Percentiles rank a stretch among this genome's conserved stretches.
These are phyloP conservation scores for Persicaria tinctoria DNA, from an alignment of 148 eudicot genomes.

Conservation along the genomic window DNA sequence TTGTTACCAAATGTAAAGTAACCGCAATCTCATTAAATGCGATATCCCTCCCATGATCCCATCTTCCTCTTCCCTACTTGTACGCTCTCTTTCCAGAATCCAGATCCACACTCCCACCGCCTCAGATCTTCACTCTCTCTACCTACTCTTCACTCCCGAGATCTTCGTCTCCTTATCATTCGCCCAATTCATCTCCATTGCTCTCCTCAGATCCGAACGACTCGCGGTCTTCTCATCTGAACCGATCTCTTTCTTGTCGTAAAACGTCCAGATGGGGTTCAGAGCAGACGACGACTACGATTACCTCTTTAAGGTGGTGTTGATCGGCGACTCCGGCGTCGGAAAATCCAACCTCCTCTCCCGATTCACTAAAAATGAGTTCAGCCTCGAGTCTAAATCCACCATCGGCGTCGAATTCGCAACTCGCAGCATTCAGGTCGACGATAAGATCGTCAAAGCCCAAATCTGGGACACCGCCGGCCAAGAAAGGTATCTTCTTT, in stretches of 20 bases:
- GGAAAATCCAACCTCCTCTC: slow-evolving; percentile 14
- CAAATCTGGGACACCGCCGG: slow-evolving; percentile 12
- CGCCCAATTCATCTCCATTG: not conserved
- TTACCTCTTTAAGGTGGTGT: slow-evolving; percentile 11
- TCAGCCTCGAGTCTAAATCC: slow-evolving; percentile 13
- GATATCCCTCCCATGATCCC: slow-evolving; percentile 6
- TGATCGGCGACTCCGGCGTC: slow-evolving; percentile 13
- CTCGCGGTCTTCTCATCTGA: not conserved
- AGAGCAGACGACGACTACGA: slow-evolving; percentile 12
- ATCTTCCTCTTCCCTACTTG: not conserved
- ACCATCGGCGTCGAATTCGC: slow-evolving; percentile 12
- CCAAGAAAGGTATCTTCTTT: not conserved
- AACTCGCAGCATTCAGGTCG: slow-evolving; percentile 9
- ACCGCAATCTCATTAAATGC: not conserved
- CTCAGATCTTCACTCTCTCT: not conserved
- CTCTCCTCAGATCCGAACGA: not conserved
- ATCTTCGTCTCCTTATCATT: not conserved
- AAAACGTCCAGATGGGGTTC: slow-evolving; percentile 1
- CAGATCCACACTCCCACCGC: not conserved
- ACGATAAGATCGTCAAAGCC: slow-evolving; percentile 11
- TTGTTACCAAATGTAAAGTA: not conserved
- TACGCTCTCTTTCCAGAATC: not conserved
- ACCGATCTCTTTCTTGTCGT: not conserved
- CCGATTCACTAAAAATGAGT: slow-evolving; percentile 10
- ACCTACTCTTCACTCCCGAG: not conserved